Evolutionary conservation across 2,329 filamentous ascomycete species (phyloP).

Genomic region (Mycosphaerella sp.): DNA sequence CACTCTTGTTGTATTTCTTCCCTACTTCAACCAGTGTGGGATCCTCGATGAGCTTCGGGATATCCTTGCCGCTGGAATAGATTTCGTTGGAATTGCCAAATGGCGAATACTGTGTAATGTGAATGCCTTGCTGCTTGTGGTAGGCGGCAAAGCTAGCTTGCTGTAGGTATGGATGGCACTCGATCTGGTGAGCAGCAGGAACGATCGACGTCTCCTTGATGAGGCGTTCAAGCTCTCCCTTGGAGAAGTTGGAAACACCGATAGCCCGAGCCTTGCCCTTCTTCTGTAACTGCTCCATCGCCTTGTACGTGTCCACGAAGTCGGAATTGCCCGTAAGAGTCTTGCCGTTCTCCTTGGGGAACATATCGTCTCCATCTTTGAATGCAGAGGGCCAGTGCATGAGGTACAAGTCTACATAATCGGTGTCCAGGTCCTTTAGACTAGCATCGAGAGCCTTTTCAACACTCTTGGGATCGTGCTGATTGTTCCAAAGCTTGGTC

Average conservation of each 20-base stretch:
- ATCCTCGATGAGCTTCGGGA: constrained; percentile 49
- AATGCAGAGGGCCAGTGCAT: constrained; percentile 61
- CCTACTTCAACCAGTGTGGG: constrained; percentile 46
- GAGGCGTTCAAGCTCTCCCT: constrained; percentile 44
- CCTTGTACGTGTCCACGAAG: constrained; percentile 49
- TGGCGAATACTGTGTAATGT: constrained; percentile 51
- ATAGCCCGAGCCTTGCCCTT: constrained; percentile 44
- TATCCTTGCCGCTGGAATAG: constrained; percentile 41
- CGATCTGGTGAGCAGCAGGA: constrained; percentile 42
- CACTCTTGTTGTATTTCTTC: constrained; percentile 47
- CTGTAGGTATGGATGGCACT: constrained; percentile 50
- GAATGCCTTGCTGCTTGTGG: constrained; percentile 47
- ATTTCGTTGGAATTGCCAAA: constrained; percentile 51
- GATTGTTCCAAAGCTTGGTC: constrained; percentile 52
- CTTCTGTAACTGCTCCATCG: constrained; percentile 33
- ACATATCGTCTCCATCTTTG: constrained; percentile 36
- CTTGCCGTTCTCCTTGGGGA: constrained; percentile 43
- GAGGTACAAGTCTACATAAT: constrained; percentile 64
- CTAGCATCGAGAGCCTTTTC: constrained; percentile 53
- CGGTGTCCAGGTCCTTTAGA: constrained; percentile 56
- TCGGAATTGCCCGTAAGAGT: constrained; percentile 41
- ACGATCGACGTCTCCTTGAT: constrained; percentile 38
- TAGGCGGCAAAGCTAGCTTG: constrained; percentile 46
- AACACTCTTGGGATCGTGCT: constrained; percentile 57
- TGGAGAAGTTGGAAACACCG: constrained; percentile 49